Conservation (phyloP, 352 stramenopile species). For the Elongisporangium undulatum region DNA sequence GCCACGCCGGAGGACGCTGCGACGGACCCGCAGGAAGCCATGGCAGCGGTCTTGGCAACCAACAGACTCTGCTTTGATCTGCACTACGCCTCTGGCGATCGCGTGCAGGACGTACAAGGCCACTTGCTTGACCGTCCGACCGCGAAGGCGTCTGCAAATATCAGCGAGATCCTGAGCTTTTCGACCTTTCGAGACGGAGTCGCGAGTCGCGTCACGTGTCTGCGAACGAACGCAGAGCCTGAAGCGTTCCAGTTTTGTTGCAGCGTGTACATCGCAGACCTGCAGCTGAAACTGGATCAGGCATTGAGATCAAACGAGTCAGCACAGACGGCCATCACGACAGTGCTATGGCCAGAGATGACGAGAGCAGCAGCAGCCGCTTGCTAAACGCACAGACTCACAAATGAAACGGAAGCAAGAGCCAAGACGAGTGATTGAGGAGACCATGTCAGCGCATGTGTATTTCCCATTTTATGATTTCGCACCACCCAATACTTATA, state of each 20-base stretch:
- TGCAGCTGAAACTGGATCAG: constrained; percentile 12
- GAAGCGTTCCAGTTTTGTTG: constrained; percentile 11
- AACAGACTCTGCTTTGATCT: constrained; percentile 45
- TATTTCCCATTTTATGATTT: constrained; percentile 79
- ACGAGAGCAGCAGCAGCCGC: not conserved
- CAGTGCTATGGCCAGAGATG: not conserved
- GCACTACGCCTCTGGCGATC: constrained; percentile 21
- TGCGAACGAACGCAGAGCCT: constrained; percentile 3
- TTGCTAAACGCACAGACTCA: constrained; percentile 2
- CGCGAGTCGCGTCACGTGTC: constrained; percentile 32
- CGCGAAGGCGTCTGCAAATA: not conserved
- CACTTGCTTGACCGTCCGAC: constrained; percentile 24
- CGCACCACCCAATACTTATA: constrained; percentile 60
- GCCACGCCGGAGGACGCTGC: not conserved
- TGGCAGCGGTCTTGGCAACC: constrained; percentile 7
- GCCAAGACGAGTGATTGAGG: constrained; percentile 5
- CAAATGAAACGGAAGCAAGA: not conserved
- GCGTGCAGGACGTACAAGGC: constrained; percentile 20
- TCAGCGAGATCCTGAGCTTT: constrained; percentile 45
- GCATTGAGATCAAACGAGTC: constrained; percentile 3
- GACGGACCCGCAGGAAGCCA: constrained; percentile 6
- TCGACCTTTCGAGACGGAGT: constrained; percentile 27
- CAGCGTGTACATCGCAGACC: constrained; percentile 21
- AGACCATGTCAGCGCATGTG: constrained; percentile 38
- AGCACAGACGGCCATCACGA: not conserved